A percentile compares a stretch with the other conserved stretches of the same genome.
Conservation (phyloP, 371 early-diverging fungal species). For the Neoconidiobolus thromboides region DNA sequence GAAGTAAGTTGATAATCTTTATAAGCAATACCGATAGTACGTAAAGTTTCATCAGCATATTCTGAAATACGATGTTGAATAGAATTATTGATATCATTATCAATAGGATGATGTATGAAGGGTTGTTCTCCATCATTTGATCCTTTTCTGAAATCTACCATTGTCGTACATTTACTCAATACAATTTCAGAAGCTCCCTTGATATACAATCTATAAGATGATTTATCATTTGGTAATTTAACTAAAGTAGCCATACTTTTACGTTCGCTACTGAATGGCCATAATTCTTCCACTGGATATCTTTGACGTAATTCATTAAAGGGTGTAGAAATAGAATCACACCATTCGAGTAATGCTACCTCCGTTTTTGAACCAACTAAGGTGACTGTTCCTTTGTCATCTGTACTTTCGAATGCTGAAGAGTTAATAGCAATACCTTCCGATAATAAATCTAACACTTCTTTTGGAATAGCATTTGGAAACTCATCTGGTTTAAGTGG, state of each 20-base stretch:
- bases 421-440: constrained; percentile 47
- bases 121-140: no score
- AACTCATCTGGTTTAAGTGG: constrained; percentile 1
- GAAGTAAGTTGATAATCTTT: constrained; percentile 24
- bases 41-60: constrained; percentile 39
- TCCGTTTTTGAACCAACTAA: constrained; percentile 68
- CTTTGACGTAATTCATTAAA: constrained; percentile 24
- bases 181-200: constrained; percentile 83
- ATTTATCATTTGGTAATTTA: constrained; percentile 15
- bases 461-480: not conserved
- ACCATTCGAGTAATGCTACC: constrained; percentile 50
- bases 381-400: constrained; percentile 23
- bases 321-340: constrained; percentile 21
- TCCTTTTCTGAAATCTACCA: not conserved
- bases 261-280: constrained; percentile 63
- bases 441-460: not conserved
- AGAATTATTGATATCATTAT: constrained; percentile 16
- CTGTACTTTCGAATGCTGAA: constrained; percentile 51
- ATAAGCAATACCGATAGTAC: constrained; percentile 49
- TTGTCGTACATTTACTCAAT: constrained; percentile 21
- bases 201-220: constrained; percentile 32
- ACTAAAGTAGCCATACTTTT: constrained; percentile 75
- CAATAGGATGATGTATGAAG: constrained; percentile 13
- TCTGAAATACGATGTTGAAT: constrained; percentile 31
- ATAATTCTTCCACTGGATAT: constrained; percentile 29